Evolutionary conservation across 768 basidiomycete species (phyloP).

Genomic region (Ramaria sp.): DNA sequence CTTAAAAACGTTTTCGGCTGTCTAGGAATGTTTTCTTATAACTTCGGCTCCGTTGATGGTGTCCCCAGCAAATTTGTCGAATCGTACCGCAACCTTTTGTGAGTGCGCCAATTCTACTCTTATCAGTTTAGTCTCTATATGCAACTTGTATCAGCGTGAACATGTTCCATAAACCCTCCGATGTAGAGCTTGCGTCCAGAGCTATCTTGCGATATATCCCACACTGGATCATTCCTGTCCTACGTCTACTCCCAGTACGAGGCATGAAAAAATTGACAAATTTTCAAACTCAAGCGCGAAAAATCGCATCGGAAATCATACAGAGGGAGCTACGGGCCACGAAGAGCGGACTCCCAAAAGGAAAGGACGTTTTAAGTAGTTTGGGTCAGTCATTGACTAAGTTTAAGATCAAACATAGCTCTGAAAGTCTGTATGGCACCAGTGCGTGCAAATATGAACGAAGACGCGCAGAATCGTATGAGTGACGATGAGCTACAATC

Average conservation of each 20-base stretch:
- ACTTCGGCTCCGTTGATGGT: neutral
- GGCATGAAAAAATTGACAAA: neutral
- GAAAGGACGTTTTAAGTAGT: slow-evolving; percentile 6
- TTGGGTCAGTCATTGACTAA: neutral
- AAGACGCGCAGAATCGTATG: neutral
- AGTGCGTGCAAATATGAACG: slow-evolving; percentile 7
- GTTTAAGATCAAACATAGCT: neutral
- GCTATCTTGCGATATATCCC: neutral
- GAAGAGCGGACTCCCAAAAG: neutral
- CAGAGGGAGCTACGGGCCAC: neutral
- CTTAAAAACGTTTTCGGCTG: neutral
- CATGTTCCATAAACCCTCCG: neutral
- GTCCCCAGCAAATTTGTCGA: neutral
- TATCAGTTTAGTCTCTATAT: neutral
- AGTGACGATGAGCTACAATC: neutral
- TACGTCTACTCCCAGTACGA: neutral
- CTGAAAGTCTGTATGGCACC: too few species aligned
- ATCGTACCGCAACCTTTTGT: slow-evolving; percentile 2
- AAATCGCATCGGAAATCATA: neutral
- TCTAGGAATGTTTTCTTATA: neutral
- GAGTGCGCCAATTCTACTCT: too few species aligned
- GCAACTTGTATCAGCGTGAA: neutral
- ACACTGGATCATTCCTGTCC: neutral
- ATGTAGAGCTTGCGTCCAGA: neutral
- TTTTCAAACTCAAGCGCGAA: neutral